Conservation (phyloP, 2,329 filamentous ascomycete species). For the Fusarium sublunatum region DNA sequence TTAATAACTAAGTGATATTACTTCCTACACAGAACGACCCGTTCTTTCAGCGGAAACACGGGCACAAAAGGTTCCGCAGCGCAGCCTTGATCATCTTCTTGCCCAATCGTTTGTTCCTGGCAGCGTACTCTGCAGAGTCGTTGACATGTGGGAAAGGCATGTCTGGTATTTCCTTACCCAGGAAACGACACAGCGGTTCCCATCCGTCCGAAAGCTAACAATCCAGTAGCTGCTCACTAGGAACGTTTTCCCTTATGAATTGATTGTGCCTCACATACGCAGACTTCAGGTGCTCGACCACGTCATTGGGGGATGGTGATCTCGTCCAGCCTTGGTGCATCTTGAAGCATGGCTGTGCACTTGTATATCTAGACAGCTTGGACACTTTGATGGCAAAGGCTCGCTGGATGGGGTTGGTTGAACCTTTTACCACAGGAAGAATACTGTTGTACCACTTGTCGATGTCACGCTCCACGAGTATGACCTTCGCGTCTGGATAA, state of each 20-base stretch:
- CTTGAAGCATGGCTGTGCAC: conserved; percentile 9
- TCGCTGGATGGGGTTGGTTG: background rate
- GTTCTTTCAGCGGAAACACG: conserved; percentile 3
- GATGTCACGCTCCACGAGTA: conserved; percentile 46
- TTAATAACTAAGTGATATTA: background rate
- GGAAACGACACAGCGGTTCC: conserved; percentile 50
- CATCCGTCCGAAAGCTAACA: conserved; percentile 48
- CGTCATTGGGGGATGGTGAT: background rate
- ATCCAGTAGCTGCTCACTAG: conserved; percentile 45
- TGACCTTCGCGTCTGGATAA: conserved; percentile 48
- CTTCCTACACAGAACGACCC: background rate
- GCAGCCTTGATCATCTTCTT: conserved; percentile 12
- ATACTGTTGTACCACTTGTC: conserved; percentile 47
- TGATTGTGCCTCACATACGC: conserved; percentile 47
- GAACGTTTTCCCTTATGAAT: conserved; percentile 39
- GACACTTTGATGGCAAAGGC: background rate
- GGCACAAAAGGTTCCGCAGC: conserved; percentile 5
- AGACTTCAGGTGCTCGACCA: conserved; percentile 16
- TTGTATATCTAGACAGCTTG: background rate
- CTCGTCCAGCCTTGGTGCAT: conserved; percentile 28
- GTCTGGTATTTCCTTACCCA: conserved; percentile 48
- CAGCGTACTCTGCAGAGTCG: conserved; percentile 26
- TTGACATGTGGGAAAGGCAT: conserved; percentile 48
- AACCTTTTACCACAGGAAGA: background rate
- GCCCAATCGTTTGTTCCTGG: background rate